Evolutionary conservation across 2,329 filamentous ascomycete genomes (phyloP), one percentile per base, ranked within the genome.

Genomic region (Leptographium flavum): DNA sequence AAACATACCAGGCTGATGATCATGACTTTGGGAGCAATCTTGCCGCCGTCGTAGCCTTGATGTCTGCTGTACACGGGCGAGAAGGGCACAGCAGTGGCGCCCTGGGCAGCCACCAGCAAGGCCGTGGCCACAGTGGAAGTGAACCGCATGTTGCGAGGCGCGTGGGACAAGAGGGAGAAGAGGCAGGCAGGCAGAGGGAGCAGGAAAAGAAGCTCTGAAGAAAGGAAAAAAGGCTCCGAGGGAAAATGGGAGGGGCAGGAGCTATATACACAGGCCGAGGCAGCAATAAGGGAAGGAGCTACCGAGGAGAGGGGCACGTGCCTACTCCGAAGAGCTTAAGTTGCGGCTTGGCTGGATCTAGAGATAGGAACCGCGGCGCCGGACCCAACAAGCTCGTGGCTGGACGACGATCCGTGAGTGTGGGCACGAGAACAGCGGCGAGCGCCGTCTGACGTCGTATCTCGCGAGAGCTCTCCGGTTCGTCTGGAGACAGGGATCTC

Each of bases 1-100:
- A 6, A 8, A 38, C 62, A 43, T 55, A 78, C 78, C 71, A 80
- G 75, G 50, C 69, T 75, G 49, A 81, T 65, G 47, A 81, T 75
- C 57, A 81, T 69, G 40, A 80, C 65, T 52, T 78, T 81, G 10
- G 77, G 77, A 22, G 68, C 57, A 45, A 77, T 62, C 50, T 54
- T 59, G 46, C 31, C 46, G 13, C 27, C 27, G n/a, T n/a, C n/a
- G 13, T 28, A 7, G 8, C 27, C 27, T 28, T 35, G 15, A 5
- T 15, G 30, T 15, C 17, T 14, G 41, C 21, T 21, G 2, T 4
- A 15, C 13, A 3, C 8, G 11, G 30, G 15, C 1, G 8, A 19
- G 3, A 10, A 6, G 33, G 46, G 42, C 15, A 43, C 39, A 6
- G 40, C 41, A 21, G 43, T 42, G 10, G 28, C 49, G 11, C n/a